phyloP scores from a whole-genome alignment of 1,284 basidiomycete genomes.

The Pisolithus thermaeus region DNA sequence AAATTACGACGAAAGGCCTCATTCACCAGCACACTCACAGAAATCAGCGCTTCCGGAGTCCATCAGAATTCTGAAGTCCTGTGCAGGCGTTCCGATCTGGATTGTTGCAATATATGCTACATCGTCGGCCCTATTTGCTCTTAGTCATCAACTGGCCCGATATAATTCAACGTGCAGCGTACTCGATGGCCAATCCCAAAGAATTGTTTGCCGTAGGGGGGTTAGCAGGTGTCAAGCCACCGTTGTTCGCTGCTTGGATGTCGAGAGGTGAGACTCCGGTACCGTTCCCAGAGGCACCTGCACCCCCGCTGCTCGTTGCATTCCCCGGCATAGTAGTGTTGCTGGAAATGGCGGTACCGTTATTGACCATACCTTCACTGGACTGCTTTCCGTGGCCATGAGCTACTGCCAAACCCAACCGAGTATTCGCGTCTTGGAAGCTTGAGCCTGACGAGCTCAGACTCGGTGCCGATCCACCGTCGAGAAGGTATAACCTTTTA shows the following conservation, averaged over 20 bases:
- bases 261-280: constrained; percentile 34
- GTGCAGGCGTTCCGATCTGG: constrained; percentile 74
- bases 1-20: not conserved
- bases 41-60: constrained; percentile 85
- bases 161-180: constrained; percentile 12
- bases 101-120: constrained; percentile 64
- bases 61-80: constrained; percentile 70
- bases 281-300: constrained; percentile 7
- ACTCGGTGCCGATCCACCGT: constrained; percentile 22
- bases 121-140: constrained; percentile 35
- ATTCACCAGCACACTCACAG: constrained; percentile 35
- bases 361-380: constrained; percentile 8
- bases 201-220: constrained; percentile 50
- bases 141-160: not conserved
- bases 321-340: constrained; percentile 7
- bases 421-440: constrained; percentile 9
- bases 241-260: constrained; percentile 33
- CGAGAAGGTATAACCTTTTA: constrained; percentile 45
- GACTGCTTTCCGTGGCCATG: not conserved
- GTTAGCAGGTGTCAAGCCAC: constrained; percentile 46
- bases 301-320: constrained; percentile 6
- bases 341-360: constrained; percentile 1
- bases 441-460: constrained; percentile 6
- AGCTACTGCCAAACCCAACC: constrained; percentile 8
- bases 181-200: constrained; percentile 73